phyloP scores from a whole-genome alignment of 176 grass and related monocot genomes.

The Elymus sibiricus region DNA sequence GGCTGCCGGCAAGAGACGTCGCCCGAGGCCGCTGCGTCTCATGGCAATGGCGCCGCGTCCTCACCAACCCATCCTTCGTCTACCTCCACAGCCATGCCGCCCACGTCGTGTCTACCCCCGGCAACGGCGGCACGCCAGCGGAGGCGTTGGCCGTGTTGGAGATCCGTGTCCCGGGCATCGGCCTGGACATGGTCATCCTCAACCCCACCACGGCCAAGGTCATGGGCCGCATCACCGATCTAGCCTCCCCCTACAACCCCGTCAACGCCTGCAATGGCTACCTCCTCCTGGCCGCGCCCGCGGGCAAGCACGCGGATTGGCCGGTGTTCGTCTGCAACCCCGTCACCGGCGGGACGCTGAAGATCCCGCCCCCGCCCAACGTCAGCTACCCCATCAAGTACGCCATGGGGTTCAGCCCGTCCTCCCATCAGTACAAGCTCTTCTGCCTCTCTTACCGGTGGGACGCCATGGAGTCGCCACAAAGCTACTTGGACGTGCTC shows the following conservation, averaged over 20 bases:
- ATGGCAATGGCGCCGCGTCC: too few relatives aligned
- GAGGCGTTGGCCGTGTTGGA: too few relatives aligned
- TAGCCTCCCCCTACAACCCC: background rate
- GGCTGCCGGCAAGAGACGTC: too few relatives aligned
- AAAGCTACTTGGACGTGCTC: background rate
- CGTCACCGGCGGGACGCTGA: background rate
- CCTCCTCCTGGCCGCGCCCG: background rate
- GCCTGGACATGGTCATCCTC: too few relatives aligned
- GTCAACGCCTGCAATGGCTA: background rate
- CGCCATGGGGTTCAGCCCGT: background rate
- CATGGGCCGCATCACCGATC: background rate
- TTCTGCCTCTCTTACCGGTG: background rate
- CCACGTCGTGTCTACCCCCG: too few relatives aligned
- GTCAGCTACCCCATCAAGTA: background rate
- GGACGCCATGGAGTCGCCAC: background rate
- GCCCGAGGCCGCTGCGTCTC: too few relatives aligned
- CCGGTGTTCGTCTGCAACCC: background rate
- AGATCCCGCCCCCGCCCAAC: background rate
- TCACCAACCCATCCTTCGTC: too few relatives aligned
- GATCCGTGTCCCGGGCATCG: too few relatives aligned
- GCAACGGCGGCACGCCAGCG: too few relatives aligned
- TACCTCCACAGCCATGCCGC: too few relatives aligned
- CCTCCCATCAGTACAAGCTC: background rate
- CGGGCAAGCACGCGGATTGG: too few relatives aligned
- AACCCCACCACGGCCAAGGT: too few relatives aligned